Evolutionary conservation across 2,329 filamentous ascomycete species (phyloP).

Genomic region (Pseudocercospora fijiensis): DNA sequence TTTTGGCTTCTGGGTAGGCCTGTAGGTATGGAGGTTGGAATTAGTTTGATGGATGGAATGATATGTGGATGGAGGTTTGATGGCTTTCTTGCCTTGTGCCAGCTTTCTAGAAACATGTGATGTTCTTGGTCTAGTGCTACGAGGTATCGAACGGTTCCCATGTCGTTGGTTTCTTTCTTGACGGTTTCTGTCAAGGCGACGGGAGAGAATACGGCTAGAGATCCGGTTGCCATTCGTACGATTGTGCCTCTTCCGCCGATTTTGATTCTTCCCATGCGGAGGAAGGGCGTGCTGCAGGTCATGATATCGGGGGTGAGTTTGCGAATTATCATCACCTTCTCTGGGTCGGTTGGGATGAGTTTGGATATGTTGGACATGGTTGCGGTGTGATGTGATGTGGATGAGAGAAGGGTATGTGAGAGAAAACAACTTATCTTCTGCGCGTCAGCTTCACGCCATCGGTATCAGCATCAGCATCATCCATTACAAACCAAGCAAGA

Average conservation of each 20-base stretch:
- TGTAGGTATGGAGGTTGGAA: no score
- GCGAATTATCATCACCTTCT: slow-evolving; percentile 86
- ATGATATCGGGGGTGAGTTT: slow-evolving; percentile 75
- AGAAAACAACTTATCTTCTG: neutral
- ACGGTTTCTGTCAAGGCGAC: slow-evolving; percentile 78
- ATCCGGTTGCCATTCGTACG: slow-evolving; percentile 73
- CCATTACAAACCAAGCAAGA: neutral
- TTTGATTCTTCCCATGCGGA: slow-evolving; percentile 73
- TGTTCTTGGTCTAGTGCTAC: slow-evolving; percentile 88
- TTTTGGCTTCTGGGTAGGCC: slow-evolving; percentile 72
- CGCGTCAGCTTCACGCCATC: neutral
- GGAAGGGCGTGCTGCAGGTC: slow-evolving; percentile 80
- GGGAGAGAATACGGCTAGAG: slow-evolving; percentile 87
- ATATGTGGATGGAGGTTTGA: slow-evolving; percentile 17
- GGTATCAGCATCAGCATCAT: neutral
- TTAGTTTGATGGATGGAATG: no score
- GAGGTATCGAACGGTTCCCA: slow-evolving; percentile 75
- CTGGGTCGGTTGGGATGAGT: slow-evolving; percentile 61
- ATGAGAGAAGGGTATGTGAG: neutral
- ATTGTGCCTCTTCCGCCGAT: slow-evolving; percentile 86
- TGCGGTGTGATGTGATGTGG: slow-evolving; percentile 1
- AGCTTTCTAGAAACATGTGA: slow-evolving; percentile 87
- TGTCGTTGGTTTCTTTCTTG: slow-evolving; percentile 58
- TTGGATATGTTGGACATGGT: slow-evolving; percentile 37
- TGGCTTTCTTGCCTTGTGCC: slow-evolving; percentile 56